Evolutionary conservation across 169 alveolate species (phyloP), one percentile per base, ranked within the genome.

Genomic region (Cytauxzoon felis): DNA sequence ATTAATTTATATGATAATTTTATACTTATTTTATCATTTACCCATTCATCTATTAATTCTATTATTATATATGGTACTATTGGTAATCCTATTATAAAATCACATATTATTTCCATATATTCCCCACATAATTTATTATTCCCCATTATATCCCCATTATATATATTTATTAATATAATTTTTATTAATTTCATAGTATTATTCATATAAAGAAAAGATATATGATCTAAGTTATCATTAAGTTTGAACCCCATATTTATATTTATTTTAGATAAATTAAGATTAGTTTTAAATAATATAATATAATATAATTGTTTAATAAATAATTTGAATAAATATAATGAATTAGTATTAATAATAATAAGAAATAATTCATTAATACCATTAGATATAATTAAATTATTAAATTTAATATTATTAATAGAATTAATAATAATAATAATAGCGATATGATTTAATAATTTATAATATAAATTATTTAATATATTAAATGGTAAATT

Each of bases 1-100:
- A 67, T 49, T 11, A 73, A 54, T 33, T 78, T 64, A 24, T 64
- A 73, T 18, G 79, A 78, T 16, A 73, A 79, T 40, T 54, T 51
- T 7, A 34, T 1, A 42, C 76, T 64, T 33, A 34, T 21, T 16
- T 34, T 56, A 9, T 64, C 58, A 23, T 30, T 36, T 18, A 73
- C 51, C 84, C 78, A 73, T 8, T 5, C 36, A 41, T 29, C 32
- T 1, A 73, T 53, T 64, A 29, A 63, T 1, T 64, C 45, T 19
- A 63, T 62, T 18, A 73, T 32, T 19, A 56, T 26, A 5, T 33
- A 11, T 5, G 84, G 78, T 21, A 73, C 48, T 30, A 45, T 30
- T 16, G 84, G 80, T 40, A 73, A 32, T 47, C 43, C 47, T 26
- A 73, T 69, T 4, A 73, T 19, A 50, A 73, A 73, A 36, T 27